Evolutionary conservation across 305 asterid species (phyloP).

Genomic region (Nicotiana rustica): DNA sequence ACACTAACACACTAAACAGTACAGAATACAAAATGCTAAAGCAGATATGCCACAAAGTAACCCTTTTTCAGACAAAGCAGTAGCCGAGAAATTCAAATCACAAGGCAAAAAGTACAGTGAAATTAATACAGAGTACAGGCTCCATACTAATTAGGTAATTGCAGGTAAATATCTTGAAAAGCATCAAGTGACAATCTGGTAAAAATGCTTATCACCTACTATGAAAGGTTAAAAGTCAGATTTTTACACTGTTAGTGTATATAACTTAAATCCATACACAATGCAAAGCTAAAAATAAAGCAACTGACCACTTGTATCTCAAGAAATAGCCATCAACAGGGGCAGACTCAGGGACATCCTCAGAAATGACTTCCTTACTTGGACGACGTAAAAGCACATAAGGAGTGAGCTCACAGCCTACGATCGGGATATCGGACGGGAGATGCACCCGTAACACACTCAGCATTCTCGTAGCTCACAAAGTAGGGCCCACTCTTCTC

Average conservation of each 20-base stretch:
- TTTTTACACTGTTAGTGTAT: too few species aligned
- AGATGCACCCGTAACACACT: slow-evolving; percentile 76
- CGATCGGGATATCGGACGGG: slow-evolving; percentile 81
- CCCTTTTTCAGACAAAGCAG: slow-evolving; percentile 6
- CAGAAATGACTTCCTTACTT: slow-evolving; percentile 58
- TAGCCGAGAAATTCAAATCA: slow-evolving; percentile 23
- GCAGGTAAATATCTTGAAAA: too few species aligned
- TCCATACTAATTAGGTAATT: too few species aligned
- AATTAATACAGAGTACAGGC: not conserved
- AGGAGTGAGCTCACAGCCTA: slow-evolving; percentile 78
- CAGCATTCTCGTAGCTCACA: slow-evolving; percentile 57
- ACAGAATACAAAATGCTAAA: not conserved
- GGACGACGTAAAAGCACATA: slow-evolving; percentile 70
- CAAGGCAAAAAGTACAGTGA: not conserved
- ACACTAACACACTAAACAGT: not conserved
- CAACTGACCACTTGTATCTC: slow-evolving; percentile 71
- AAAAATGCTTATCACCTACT: too few species aligned
- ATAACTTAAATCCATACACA: too few species aligned
- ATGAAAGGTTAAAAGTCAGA: too few species aligned
- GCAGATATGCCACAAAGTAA: not conserved
- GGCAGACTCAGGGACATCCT: slow-evolving; percentile 65
- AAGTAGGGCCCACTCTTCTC: slow-evolving; percentile 37
- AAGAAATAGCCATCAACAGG: slow-evolving; percentile 68
- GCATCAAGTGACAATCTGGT: too few species aligned
- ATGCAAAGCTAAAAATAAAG: not conserved